A percentile compares a stretch with the other conserved stretches of the same genome.
phyloP scores from a whole-genome alignment of 139 green algal species.

The Chlamydomonas applanata region DNA sequence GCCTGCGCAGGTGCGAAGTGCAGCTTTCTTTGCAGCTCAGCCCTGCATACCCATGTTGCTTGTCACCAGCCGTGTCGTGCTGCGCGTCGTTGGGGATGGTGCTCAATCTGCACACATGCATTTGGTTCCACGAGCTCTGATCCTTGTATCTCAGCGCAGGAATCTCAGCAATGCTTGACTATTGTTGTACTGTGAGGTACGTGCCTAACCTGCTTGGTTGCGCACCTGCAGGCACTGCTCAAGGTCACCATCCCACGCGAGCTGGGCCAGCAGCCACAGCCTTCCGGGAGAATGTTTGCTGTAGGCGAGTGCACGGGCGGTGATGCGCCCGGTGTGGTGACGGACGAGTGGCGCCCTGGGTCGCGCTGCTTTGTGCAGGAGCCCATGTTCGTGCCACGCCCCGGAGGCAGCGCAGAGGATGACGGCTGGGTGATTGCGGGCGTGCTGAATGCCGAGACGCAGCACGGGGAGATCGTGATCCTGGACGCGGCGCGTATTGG shows the following conservation, averaged over 20 bases:
- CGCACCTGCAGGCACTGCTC: slow-evolving; percentile 17
- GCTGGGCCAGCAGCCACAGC: neutral
- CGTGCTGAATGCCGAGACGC: slow-evolving; percentile 53
- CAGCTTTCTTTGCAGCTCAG: too few relatives aligned
- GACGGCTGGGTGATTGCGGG: slow-evolving; percentile 71
- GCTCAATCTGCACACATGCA: too few relatives aligned
- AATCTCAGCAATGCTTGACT: too few relatives aligned
- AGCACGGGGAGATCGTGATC: slow-evolving; percentile 38
- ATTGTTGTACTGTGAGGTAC: too few relatives aligned
- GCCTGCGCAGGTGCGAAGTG: slow-evolving; percentile 32
- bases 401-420: slow-evolving; percentile 42
- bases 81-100: too few relatives aligned
- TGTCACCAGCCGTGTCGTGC: too few relatives aligned
- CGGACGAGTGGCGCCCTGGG: slow-evolving; percentile 13
- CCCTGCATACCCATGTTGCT: too few relatives aligned
- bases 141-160: too few relatives aligned
- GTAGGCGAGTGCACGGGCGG: neutral
- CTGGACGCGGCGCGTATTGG: slow-evolving; percentile 48
- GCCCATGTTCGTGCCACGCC: slow-evolving; percentile 66
- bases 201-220: too few relatives aligned
- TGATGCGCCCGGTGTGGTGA: slow-evolving; percentile 8
- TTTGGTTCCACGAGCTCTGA: too few relatives aligned
- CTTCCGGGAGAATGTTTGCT: neutral
- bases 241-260: slow-evolving; percentile 18
- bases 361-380: slow-evolving; percentile 53